These are phyloP conservation scores for Strobilomyces dryophilus DNA, from an alignment of 768 basidiomycete species.

Conservation along the genomic window DNA sequence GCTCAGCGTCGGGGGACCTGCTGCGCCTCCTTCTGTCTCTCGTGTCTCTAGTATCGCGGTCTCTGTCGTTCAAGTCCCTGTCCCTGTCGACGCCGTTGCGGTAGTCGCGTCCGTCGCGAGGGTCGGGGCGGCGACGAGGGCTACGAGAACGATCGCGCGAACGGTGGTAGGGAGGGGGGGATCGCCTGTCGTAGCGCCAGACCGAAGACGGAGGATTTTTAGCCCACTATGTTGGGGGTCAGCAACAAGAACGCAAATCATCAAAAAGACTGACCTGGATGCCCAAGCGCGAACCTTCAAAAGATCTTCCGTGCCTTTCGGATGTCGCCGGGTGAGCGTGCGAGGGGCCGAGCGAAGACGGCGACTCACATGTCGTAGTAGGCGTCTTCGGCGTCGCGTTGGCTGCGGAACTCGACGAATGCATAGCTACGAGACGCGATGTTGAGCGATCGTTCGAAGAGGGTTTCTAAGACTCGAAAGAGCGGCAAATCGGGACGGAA, in stretches of 20 bases:
- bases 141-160: slow-evolving; percentile 49
- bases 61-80: slow-evolving; percentile 34
- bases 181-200: slow-evolving; percentile 69
- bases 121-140: slow-evolving; percentile 43
- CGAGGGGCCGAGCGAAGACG: neutral
- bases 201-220: slow-evolving; percentile 81
- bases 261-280: slow-evolving; percentile 52
- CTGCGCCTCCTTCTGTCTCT: slow-evolving; percentile 48
- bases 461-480: slow-evolving; percentile 34
- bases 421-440: slow-evolving; percentile 68
- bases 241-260: neutral
- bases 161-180: slow-evolving; percentile 39
- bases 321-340: slow-evolving; percentile 9
- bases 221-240: slow-evolving; percentile 56
- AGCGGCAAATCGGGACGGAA: slow-evolving; percentile 31
- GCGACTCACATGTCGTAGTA: slow-evolving; percentile 74
- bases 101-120: slow-evolving; percentile 37
- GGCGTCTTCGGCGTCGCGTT: slow-evolving; percentile 77
- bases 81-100: slow-evolving; percentile 35
- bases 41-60: slow-evolving; percentile 35
- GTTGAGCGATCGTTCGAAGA: slow-evolving; percentile 54
- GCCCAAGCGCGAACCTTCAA: slow-evolving; percentile 71
- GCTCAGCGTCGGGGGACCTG: slow-evolving; percentile 47
- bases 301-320: slow-evolving; percentile 67
- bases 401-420: slow-evolving; percentile 79